Base-by-base conservation (phyloP, 495 filamentous ascomycete genomes). In the Xanthoparmelia taractica region DNA sequence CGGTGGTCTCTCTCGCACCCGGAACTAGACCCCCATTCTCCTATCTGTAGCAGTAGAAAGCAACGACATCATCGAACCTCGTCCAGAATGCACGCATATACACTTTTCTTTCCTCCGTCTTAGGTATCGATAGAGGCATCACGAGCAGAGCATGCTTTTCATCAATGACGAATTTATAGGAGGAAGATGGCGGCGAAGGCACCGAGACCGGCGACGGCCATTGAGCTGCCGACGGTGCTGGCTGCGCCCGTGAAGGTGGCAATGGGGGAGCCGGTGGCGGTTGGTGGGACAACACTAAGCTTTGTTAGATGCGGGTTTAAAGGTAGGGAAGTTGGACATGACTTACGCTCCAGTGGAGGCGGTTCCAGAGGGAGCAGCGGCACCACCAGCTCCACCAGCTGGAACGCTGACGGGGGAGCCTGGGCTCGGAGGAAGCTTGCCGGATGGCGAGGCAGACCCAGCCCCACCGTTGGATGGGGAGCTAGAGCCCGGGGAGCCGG, bases 151-250 rank as follows among this genome's bases (percentile, higher is more conserved):
- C 43, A 37, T 57, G 50, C 48, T 50, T 37, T 43, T 65, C 2
- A 54, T 33, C 8, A 6, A 23, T 10, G 48, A 20, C 48, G 8
- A 45, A 72, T 78, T 75, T 82, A 82, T 70, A 77, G 79, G 69
- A 83, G 69, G 75, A 83, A 75, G 76, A 81, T 72, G 72, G 79
- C 80, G 50, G 78, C 78, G 61, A 73, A 72, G 66, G 78, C 79
- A 64, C 79, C 78, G 33, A 71, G 72, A 73, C 75, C 77, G 64
- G 79, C 77, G 71, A 79, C 74, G 69, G 70, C 71, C 69, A 82
- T 72, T 55, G 78, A 80, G 75, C 73, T 72, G 72, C 73, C 72
- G 68, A 80, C 58, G 67, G 78, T 69, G 76, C 70, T 75, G 65
- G 76, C 78, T 56, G 79, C 78, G 69, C 77, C 78, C 67, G 75